Conservation (phyloP, 352 stramenopile species). For the Globisporangium okanoganense region DNA sequence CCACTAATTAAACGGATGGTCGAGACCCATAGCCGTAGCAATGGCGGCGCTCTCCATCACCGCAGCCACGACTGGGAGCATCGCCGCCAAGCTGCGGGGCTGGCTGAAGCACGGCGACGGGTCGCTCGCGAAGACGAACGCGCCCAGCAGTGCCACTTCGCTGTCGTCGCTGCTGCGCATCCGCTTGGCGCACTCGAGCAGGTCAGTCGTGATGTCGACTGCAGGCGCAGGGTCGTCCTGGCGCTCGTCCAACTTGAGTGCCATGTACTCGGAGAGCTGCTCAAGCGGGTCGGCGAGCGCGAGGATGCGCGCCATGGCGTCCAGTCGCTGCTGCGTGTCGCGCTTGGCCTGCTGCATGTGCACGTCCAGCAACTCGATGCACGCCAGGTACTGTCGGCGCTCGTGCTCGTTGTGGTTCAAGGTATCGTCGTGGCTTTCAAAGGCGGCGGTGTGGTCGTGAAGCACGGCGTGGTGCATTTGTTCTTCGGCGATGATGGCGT, state of each 20-base stretch:
- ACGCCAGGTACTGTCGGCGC: constrained; percentile 39
- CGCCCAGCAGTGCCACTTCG: constrained; percentile 51
- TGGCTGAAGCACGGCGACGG: constrained; percentile 10
- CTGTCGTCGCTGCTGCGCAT: constrained; percentile 42
- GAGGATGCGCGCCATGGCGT: constrained; percentile 52
- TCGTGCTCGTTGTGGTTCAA: constrained; percentile 24
- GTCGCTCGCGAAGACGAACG: constrained; percentile 63
- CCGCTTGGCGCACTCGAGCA: constrained; percentile 46
- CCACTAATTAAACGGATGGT: constrained; percentile 1
- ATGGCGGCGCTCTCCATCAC: constrained; percentile 39
- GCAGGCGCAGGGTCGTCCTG: constrained; percentile 16
- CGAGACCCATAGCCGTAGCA: constrained; percentile 5
- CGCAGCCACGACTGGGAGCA: constrained; percentile 56
- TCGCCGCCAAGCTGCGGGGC: constrained; percentile 24
- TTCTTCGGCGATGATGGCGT: neutral
- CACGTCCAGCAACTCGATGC: constrained; percentile 30
- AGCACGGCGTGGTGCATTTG: neutral
- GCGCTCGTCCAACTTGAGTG: constrained; percentile 37
- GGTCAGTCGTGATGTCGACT: constrained; percentile 37
- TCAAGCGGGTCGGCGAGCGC: constrained; percentile 48
- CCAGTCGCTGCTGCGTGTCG: constrained; percentile 39
- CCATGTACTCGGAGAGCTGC: constrained; percentile 60
- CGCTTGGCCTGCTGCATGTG: constrained; percentile 31
- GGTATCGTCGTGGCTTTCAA: neutral
- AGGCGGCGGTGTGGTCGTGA: neutral